A percentile compares a stretch with the other conserved stretches of the same genome.
These are phyloP conservation scores for Suillus placidus DNA, from an alignment of 768 basidiomycete genomes.

Conservation along the genomic window DNA sequence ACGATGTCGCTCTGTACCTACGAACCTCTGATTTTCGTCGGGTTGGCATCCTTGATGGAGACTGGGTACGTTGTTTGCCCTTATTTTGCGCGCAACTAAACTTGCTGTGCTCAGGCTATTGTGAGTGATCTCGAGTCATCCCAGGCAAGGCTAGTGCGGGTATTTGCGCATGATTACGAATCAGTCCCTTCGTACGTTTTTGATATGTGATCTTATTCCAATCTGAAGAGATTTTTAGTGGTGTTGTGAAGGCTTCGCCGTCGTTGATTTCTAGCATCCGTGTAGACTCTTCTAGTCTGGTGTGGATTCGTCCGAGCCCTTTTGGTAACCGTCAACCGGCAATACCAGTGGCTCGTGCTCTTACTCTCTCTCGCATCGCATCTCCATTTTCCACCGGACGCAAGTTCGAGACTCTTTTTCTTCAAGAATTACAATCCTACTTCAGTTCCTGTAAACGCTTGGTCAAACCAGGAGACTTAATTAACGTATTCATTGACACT, in stretches of 20 bases:
- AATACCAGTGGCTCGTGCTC: constrained; percentile 66
- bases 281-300: constrained; percentile 27
- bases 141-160: constrained; percentile 55
- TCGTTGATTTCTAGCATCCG: constrained; percentile 57
- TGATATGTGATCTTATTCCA: constrained; percentile 9
- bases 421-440: constrained; percentile 62
- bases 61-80: constrained; percentile 61
- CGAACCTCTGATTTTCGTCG: constrained; percentile 64
- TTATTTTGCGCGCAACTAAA: constrained; percentile 12
- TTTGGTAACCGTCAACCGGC: constrained; percentile 60
- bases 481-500: constrained; percentile 65
- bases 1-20: constrained; percentile 63
- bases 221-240: constrained; percentile 33
- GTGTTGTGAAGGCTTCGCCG: constrained; percentile 47
- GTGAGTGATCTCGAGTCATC: constrained; percentile 40
- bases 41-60: constrained; percentile 69
- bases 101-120: constrained; percentile 46
- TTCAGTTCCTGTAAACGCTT: constrained; percentile 59
- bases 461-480: constrained; percentile 73
- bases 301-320: constrained; percentile 54
- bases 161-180: constrained; percentile 53
- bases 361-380: constrained; percentile 81
- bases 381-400: constrained; percentile 72
- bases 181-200: constrained; percentile 39
- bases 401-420: constrained; percentile 60